Conservation (phyloP, 352 stramenopile genomes). For the Aphanomyces euteiches region DNA sequence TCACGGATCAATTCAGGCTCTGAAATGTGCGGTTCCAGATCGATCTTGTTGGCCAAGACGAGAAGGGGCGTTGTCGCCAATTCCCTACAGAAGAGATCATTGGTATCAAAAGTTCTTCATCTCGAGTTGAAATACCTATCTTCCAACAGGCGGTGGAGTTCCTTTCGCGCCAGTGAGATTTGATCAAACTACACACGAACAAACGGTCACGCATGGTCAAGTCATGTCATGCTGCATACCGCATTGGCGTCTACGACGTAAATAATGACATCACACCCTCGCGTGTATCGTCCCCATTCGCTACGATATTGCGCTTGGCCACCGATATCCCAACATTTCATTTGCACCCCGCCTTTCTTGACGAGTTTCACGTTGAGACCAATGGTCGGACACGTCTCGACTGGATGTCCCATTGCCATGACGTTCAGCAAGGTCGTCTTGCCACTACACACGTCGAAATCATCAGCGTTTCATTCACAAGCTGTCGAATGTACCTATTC, state of each 20-base stretch:
- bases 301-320: conserved; percentile 95
- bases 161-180: conserved; percentile 92
- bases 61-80: conserved; percentile 91
- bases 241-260: conserved; percentile 97
- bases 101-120: not conserved
- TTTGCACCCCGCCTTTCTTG: conserved; percentile 93
- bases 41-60: conserved; percentile 99
- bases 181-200: conserved; percentile 78
- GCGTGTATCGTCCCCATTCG: conserved; percentile 92
- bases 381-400: conserved; percentile 97
- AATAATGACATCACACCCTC: conserved; percentile 98
- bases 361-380: conserved; percentile 97
- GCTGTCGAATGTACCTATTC: conserved; percentile 68
- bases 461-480: not conserved
- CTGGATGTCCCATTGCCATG: conserved; percentile 92
- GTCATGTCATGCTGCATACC: conserved; percentile 41
- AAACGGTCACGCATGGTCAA: conserved; percentile 1
- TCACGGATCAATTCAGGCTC: conserved; percentile 89
- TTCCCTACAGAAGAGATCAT: conserved; percentile 41
- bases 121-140: conserved; percentile 81
- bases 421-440: conserved; percentile 96
- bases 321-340: conserved; percentile 99
- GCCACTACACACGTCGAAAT: conserved; percentile 58
- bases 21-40: conserved; percentile 92
- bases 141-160: conserved; percentile 91